These are phyloP conservation scores for Mycena rebaudengoi DNA, from an alignment of 768 basidiomycete species.

Conservation along the genomic window DNA sequence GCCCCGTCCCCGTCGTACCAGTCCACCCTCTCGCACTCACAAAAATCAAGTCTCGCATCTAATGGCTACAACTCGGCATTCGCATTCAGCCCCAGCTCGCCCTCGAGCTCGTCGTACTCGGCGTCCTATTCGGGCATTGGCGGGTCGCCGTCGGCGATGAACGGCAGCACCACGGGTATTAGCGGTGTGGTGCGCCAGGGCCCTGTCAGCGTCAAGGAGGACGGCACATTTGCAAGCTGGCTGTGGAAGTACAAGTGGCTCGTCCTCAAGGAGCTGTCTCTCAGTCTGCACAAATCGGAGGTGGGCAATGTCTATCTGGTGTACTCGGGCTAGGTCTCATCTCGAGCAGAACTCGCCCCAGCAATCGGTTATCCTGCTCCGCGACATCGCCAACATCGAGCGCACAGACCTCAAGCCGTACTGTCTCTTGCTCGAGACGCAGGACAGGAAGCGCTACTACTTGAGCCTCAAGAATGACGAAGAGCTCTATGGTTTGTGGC, in stretches of 20 bases:
- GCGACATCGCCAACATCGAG: constrained; percentile 87
- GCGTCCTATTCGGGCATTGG: constrained; percentile 84
- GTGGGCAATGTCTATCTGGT: constrained; percentile 46
- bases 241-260: constrained; percentile 94
- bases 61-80: constrained; percentile 71
- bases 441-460: constrained; percentile 77
- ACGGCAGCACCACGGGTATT: constrained; percentile 50
- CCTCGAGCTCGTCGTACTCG: constrained; percentile 68
- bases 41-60: constrained; percentile 50
- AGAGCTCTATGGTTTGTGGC: constrained; percentile 85
- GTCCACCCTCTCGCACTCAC: constrained; percentile 53
- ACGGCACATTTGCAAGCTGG: constrained; percentile 85
- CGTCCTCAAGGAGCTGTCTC: constrained; percentile 78
- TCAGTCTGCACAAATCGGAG: constrained; percentile 92
- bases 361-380: constrained; percentile 70
- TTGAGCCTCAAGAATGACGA: constrained; percentile 91
- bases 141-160: constrained; percentile 65
- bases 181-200: constrained; percentile 58
- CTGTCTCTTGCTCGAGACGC: constrained; percentile 87
- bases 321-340: too few relatives aligned
- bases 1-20: constrained; percentile 58
- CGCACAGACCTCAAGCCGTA: constrained; percentile 95
- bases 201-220: constrained; percentile 91
- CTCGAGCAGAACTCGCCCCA: constrained; percentile 64
- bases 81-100: constrained; percentile 56